A percentile compares a stretch with the other conserved stretches of the same genome.
Conservation (phyloP, 2,329 filamentous ascomycete genomes). For the Aspergillus tubingensis region DNA sequence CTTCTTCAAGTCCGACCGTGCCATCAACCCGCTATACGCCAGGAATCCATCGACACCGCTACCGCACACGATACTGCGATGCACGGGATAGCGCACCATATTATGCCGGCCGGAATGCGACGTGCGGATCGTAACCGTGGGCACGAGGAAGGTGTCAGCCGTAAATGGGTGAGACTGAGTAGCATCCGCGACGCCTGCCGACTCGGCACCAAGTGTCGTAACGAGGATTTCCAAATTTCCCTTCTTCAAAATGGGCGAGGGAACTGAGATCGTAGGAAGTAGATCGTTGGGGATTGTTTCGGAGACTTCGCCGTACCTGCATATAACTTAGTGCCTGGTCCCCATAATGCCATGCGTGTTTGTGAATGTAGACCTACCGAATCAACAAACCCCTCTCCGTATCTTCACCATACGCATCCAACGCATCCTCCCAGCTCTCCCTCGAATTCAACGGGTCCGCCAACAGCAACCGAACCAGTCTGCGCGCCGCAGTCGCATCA, state of each 20-base stretch:
- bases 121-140: constrained; percentile 68
- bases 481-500: constrained; percentile 53
- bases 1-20: constrained; percentile 32
- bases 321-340: neutral
- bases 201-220: constrained; percentile 53
- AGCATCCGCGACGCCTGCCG: constrained; percentile 49
- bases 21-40: constrained; percentile 36
- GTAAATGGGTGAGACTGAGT: constrained; percentile 39
- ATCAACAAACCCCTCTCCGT: constrained; percentile 63
- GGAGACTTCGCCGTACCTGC: constrained; percentile 57
- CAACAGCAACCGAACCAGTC: constrained; percentile 67
- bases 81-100: constrained; percentile 76
- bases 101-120: constrained; percentile 66
- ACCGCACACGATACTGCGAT: constrained; percentile 74
- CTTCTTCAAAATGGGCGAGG: constrained; percentile 57
- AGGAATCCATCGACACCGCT: constrained; percentile 69
- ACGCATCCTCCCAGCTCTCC: constrained; percentile 66
- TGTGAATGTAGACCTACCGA: constrained; percentile 46
- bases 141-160: constrained; percentile 70
- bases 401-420: constrained; percentile 53
- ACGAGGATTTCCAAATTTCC: constrained; percentile 63
- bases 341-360: too few species aligned
- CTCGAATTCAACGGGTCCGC: constrained; percentile 68
- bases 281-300: constrained; percentile 52
- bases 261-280: constrained; percentile 57